Base-by-base conservation (phyloP, 2,329 filamentous ascomycete genomes). In the Stylonectria norvegica region DNA sequence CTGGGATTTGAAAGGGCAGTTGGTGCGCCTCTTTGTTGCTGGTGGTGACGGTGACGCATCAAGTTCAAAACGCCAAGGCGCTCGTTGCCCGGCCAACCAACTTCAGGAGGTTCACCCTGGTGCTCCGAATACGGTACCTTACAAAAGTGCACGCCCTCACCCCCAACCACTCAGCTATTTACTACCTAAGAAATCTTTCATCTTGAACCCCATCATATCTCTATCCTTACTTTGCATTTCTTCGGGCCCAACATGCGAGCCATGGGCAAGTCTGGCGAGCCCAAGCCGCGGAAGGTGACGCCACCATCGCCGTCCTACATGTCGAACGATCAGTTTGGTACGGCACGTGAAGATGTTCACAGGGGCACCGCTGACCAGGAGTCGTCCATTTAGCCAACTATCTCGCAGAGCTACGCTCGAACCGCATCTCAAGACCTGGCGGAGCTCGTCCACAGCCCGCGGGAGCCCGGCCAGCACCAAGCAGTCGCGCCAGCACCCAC, bases 401-500 rank as follows among this genome's bases (percentile, higher is more conserved):
- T 62, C 76, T 89, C 23, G 73, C 82, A 52, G 79, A 83, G 51
- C 75, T 91, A 23, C 82, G 86, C 52, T 79, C 75, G 52, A 85
- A 78, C 63, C 80, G 83, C 36, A 71, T 80, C 40, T 71, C 76
- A 23, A 76, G 86, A 40, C 86, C 86, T 7, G 83, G 79, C 41
- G 85, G 86, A 47, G 83, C 85, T 35, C 75, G 86, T 49, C 85
- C 85, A 44, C 75, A 74, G 39, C 76, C 76, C 16, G 57, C 65
- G 23, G 56, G 43, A 50, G 65, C 40, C 51, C 61, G 60, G 37
- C 54, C 50, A 52, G 55, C 50, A 54, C 66, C 58, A 55, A 62
- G 46, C 53, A n/a, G n/a, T n/a, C 61, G 57, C 33, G 43, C 49
- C 39, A 61, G 51, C 44, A 43, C 49, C 34, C 45, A 54, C 33